Base-by-base conservation (phyloP, 805 yeast genomes). In the Schwanniomyces occidentalis region DNA sequence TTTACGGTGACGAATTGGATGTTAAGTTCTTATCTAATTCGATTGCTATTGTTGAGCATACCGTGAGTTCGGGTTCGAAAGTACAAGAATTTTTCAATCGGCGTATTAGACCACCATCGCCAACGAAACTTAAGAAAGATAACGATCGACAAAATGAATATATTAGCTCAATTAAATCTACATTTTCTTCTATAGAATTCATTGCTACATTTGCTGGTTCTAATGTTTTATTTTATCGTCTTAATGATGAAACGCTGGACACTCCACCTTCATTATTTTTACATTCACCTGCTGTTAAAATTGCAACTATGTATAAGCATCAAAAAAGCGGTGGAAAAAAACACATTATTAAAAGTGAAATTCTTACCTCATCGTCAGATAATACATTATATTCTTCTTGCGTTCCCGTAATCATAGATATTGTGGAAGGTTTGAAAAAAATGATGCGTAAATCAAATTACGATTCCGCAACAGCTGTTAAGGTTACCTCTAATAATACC, bases 221-320 rank as follows among this genome's bases (percentile, higher is more conserved):
- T 14, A 73, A 71, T 6, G 75, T 85, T 6, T 51, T 61, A 35
- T 55, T 77, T n/a, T 63, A 66, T 34, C 64, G 70, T 28, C 58
- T 71, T 6, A 63, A 71, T 21, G 73, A 63, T 7, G 49, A 64
- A 3, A 52, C 60, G 13, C 37, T 44, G 2, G 59, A 58, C 10
- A 42, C 50, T 3, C 72, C 87, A 0, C 60, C 63, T 0, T 72
- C 85, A 0, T 64, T 90, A 10, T 73, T 69, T 17, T 58, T 90
- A 16, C 83, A 76, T 34, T 76, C 95, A 0, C 98, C 98, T 0
- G 83, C 86, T 1, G 77, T 90, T 1, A 68, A 67, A 32, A 67
- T 84, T 5, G 69, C 73, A 2, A 47, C 80, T 0, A 76, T 72
- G 38, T 88, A 86, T 51, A 52, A 56, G 3, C 73, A 69, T 43